Base-by-base conservation (phyloP, 140 eudicot genomes). In the Senecio squalidus region DNA sequence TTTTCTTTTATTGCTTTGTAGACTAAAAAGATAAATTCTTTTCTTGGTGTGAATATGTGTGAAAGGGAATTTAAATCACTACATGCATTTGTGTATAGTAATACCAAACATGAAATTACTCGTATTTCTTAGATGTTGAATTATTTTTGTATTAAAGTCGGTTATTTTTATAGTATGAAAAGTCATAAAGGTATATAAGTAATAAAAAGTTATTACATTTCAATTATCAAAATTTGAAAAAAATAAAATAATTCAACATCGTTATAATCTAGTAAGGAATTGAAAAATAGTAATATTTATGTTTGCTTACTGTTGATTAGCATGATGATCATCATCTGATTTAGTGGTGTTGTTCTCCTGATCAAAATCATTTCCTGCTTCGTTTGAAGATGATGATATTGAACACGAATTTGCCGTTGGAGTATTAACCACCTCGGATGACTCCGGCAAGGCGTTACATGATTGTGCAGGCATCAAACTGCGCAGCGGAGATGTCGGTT, bases 371-470 rank as follows among this genome's bases (percentile, higher is more conserved):
- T 72, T 80, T 9, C 62, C 52, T 40, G 65, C 81, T 27, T 86
- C 92, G 4, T 62, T 69, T 0, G 95, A 83, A 8, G 93, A 80
- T n/a, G 88, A 77, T 43, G 93, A 86, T 25, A 83, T 62, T 5
- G 92, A 80, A 2, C 79, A 56, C 0, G 93, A 86, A 54, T 77
- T 78, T 8, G 94, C 74, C 0, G 77, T 68, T 38, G 82, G 88
- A 55, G 82, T 75, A 38, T 67, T 75, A 4, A 62, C 77, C 70
- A 68, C 72, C 71, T 81, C 86, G 18, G 77, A 76, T 40, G 76
- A 54, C 48, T 79, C 86, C 40, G 66, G 58, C 62, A 51, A 43
- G 31, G 71, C 3, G 14, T 72, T 26, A n/a, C 62, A 71, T 24
- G 64, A 64, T 13, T 57, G 75, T 23, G 64, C 61, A 55, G 22